Evolutionary conservation across 495 filamentous ascomycete genomes (phyloP).

Genomic region (Aspergillus funiculosus): DNA sequence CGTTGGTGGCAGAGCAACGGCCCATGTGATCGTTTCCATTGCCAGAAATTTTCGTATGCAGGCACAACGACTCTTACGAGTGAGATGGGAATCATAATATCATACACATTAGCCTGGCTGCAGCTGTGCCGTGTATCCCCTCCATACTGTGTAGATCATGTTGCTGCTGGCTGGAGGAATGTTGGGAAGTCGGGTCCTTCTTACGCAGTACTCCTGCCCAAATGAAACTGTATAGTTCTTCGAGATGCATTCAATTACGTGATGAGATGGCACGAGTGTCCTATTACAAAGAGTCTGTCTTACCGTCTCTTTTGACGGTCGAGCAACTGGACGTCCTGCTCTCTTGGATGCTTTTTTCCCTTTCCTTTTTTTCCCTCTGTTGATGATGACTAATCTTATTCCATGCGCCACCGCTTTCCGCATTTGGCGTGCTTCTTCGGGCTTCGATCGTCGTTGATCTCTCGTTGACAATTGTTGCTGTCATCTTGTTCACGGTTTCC

Average conservation of each 20-base stretch:
- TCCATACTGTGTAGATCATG: background rate
- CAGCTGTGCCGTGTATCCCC: conserved; percentile 7
- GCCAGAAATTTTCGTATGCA: conserved; percentile 9
- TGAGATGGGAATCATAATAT: conserved; percentile 7
- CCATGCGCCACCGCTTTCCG: conserved; percentile 6
- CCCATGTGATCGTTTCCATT: conserved; percentile 11
- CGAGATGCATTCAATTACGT: background rate
- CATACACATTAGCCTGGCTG: conserved; percentile 6
- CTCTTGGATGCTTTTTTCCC: no score
- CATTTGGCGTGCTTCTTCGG: background rate
- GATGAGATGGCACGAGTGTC: background rate
- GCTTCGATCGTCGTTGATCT: background rate
- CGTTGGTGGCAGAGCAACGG: conserved; percentile 4
- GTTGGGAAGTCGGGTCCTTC: background rate
- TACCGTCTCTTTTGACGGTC: background rate
- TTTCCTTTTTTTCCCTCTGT: background rate
- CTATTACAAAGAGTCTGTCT: no score
- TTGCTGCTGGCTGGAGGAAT: background rate
- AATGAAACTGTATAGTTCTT: background rate
- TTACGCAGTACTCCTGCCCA: background rate
- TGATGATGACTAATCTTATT: background rate
- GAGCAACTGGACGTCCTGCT: no score
- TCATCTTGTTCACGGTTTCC: no score
- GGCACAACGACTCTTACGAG: conserved; percentile 6
- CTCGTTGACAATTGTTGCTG: no score